A percentile compares a stretch with the other conserved stretches of the same genome.
These are phyloP conservation scores for Cyberlindnera veronae DNA, from an alignment of 805 yeast species.

Conservation along the genomic window DNA sequence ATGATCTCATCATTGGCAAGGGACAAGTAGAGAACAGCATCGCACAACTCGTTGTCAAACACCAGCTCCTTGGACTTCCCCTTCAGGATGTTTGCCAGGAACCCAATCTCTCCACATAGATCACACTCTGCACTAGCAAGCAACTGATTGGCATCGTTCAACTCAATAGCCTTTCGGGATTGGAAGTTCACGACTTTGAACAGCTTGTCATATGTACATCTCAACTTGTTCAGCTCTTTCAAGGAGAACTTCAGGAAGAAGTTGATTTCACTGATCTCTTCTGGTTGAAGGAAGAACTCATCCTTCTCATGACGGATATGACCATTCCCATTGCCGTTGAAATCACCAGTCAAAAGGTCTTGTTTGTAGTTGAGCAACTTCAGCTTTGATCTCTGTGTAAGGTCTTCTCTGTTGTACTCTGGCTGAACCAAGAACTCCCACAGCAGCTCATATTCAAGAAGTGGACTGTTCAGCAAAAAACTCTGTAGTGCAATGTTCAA, in stretches of 20 bases:
- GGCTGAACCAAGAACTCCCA: slow-evolving; percentile 40
- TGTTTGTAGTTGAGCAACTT: slow-evolving; percentile 28
- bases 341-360: slow-evolving; percentile 21
- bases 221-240: slow-evolving; percentile 38
- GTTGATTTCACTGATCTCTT: slow-evolving; percentile 43
- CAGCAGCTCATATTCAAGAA: slow-evolving; percentile 34
- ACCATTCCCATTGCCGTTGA: slow-evolving; percentile 4
- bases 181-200: slow-evolving; percentile 35
- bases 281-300: slow-evolving; percentile 28
- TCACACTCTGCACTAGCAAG: slow-evolving; percentile 4
- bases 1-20: slow-evolving; percentile 28
- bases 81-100: slow-evolving; percentile 10
- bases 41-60: slow-evolving; percentile 19
- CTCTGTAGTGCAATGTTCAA: slow-evolving; percentile 47
- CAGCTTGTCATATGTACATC: slow-evolving; percentile 31
- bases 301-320: slow-evolving; percentile 8
- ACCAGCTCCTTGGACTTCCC: slow-evolving; percentile 23
- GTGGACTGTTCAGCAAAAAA: slow-evolving; percentile 37
- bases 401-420: slow-evolving; percentile 30
- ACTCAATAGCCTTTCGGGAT: slow-evolving; percentile 20
- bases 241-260: slow-evolving; percentile 45
- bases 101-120: slow-evolving; percentile 19
- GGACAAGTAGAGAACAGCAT: slow-evolving; percentile 19
- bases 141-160: slow-evolving; percentile 16
- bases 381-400: slow-evolving; percentile 32